phyloP scores from a whole-genome alignment of 2,329 filamentous ascomycete species.

The Neopestalotiopsis rosae region DNA sequence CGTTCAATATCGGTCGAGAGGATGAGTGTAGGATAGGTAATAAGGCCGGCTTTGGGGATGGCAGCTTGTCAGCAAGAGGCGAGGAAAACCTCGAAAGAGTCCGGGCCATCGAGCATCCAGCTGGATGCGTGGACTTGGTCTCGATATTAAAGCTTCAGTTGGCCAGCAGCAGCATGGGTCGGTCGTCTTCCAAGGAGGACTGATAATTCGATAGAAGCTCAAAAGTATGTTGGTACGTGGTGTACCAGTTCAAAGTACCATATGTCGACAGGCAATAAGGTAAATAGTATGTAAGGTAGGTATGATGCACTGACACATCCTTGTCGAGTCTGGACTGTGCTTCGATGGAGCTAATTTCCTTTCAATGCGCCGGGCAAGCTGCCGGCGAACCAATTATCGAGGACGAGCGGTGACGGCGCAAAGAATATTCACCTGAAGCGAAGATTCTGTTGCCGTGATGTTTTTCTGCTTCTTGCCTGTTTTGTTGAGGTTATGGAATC shows the following conservation, averaged over 20 bases:
- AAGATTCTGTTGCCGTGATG: not conserved
- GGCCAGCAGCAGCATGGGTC: constrained; percentile 2
- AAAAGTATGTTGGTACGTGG: not conserved
- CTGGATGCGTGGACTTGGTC: constrained; percentile 8
- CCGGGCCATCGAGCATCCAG: not conserved
- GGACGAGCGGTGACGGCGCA: constrained; percentile 11
- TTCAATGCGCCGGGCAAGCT: constrained; percentile 9
- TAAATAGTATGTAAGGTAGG: too few species aligned
- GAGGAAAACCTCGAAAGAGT: not conserved
- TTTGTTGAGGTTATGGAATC: not conserved
- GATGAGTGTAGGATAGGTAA: not conserved
- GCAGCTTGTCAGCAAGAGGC: not conserved
- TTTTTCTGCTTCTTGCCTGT: not conserved
- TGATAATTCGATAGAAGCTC: not conserved
- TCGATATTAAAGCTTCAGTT: constrained; percentile 7
- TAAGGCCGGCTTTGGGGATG: not conserved
- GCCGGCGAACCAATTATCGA: constrained; percentile 8
- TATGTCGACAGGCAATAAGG: too few species aligned
- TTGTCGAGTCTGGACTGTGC: not conserved
- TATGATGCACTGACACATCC: not conserved
- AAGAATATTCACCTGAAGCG: constrained; percentile 9
- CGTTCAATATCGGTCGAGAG: not conserved
- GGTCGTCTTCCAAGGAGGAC: not conserved
- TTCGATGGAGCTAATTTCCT: constrained; percentile 5
- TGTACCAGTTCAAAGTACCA: not conserved